phyloP scores from a whole-genome alignment of 2,329 filamentous ascomycete genomes.

The Diaporthe batatas region DNA sequence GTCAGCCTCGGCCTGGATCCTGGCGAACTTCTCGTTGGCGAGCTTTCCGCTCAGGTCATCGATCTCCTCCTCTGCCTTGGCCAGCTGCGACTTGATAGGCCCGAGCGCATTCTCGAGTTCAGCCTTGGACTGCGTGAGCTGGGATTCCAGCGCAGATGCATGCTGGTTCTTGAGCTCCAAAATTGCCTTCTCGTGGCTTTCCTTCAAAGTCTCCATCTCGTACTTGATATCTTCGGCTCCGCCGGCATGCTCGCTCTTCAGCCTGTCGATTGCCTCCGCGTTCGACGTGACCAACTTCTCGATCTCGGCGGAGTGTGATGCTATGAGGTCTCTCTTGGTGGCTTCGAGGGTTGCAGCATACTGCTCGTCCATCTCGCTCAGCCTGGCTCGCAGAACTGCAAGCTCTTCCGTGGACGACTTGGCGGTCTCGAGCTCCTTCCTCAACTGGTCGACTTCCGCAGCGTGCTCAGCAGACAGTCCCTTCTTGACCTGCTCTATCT shows the following conservation, averaged over 20 bases:
- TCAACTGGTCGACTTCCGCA: conserved; percentile 53
- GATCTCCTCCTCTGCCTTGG: conserved; percentile 61
- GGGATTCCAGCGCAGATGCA: conserved; percentile 51
- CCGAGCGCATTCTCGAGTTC: conserved; percentile 55
- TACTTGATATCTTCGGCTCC: conserved; percentile 52
- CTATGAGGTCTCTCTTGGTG: conserved; percentile 57
- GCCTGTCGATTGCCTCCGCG: conserved; percentile 56
- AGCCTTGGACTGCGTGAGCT: conserved; percentile 53
- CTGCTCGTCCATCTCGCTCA: conserved; percentile 52
- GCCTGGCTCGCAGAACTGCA: conserved; percentile 48
- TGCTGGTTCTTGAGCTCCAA: conserved; percentile 60
- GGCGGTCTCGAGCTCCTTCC: conserved; percentile 51
- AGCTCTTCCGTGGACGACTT: conserved; percentile 50
- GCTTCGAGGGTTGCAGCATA: conserved; percentile 54
- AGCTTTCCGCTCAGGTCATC: conserved; percentile 66
- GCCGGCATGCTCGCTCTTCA: conserved; percentile 53
- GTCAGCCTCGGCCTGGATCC: conserved; percentile 70
- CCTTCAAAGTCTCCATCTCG: conserved; percentile 54
- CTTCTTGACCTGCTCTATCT: conserved; percentile 53
- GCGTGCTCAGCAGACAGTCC: conserved; percentile 52
- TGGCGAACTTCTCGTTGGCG: conserved; percentile 71
- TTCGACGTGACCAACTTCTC: conserved; percentile 61
- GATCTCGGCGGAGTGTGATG: conserved; percentile 60
- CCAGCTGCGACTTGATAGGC: conserved; percentile 56
- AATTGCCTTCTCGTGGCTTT: conserved; percentile 54